Evolutionary conservation across 352 stramenopile genomes (phyloP), one percentile per base, ranked within the genome.

Genomic region (Phytopythium litorale): DNA sequence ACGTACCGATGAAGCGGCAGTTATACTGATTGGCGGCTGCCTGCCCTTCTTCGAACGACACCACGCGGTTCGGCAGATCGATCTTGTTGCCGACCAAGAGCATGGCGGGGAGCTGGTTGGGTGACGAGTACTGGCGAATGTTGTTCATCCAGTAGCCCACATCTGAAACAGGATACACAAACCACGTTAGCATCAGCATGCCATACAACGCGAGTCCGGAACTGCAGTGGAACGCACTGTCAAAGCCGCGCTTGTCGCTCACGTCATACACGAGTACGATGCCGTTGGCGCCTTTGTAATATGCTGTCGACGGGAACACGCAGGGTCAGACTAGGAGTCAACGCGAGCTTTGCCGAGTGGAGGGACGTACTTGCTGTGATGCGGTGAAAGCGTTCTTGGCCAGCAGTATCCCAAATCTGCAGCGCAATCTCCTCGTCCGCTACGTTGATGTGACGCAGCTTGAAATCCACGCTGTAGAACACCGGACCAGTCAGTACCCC

Each of bases 101-200:
- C 86, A 92, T 95, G 18, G 76, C 88, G 25, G 79, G 84, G 69
- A 79, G 74, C 65, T 91, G 87, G 54, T 77, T 76, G 38, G 81
- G 76, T 1, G 80, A 77, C 21, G 89, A 91, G 62, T 96, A 92
- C 58, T 94, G 84, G 16, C 92, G 86, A 60, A 98, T 98, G 65
- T 98, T 98, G 64, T 97, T 95, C 89, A 98, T 97, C 94, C 94
- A 98, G 64, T 98, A 98, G 65, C 85, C 90, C 52, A 98, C 91
- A 53, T 97, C 86, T 95, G 51, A 32, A 32, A 11, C 11, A 66
- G 48, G 48, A 50, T 13, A 37, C 25, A 37, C 25, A 54, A 6
- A 15, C 23, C 25, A 37, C 66, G 59, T 45, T 46, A 82, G 7
- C 21, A 70, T 38, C 8, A 32, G 32, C 19, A 70, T 40, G 37